Base-by-base conservation (phyloP, 1,139 yeast genomes). In the Magnusiomyces tetraspermus region DNA sequence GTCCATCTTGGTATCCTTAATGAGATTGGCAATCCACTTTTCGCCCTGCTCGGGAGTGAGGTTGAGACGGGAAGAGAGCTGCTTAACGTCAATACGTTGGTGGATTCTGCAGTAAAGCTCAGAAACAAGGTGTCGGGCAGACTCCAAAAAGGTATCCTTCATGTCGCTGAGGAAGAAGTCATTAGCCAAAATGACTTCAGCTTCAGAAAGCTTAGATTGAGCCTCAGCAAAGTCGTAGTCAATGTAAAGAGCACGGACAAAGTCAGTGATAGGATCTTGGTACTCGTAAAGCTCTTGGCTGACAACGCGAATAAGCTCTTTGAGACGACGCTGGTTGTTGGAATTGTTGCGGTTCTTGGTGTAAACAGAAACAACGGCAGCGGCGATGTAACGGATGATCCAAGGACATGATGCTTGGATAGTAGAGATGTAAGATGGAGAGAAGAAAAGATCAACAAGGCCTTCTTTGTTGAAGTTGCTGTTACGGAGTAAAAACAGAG, bases 361-460 rank as follows among this genome's bases (percentile, higher is more conserved):
- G 59, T 71, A 69, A 37, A 68, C 66, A 40, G 73, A 63, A 38
- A 81, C 72, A 48, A 80, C 81, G 21, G 83, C 82, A 30, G 78
- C 81, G 36, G 77, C 76, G 55, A 81, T 66, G 62, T 81, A 81
- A 60, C 85, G 76, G 58, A 80, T 66, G 53, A 81, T 70, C 85
- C 85, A 81, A 31, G 85, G 86, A 61, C 82, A 76, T 15, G 83
- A 72, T 30, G 84, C 83, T 67, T 81, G 85, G 62, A 81, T 79
- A 5, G 84, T 76, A 55, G 81, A 77, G 56, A 81, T 67, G 63
- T 79, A 79, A 13, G 82, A 76, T 2, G 83, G 74, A 30, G 78
- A 71, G 63, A 79, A 75, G 65, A 79, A 78, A 49, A 79, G 63
- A 57, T 80, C 85, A 55, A 75, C 70, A 55, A 80, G 67, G 46